Base-by-base conservation (phyloP, 805 yeast species). In the Kazachstania africana region DNA sequence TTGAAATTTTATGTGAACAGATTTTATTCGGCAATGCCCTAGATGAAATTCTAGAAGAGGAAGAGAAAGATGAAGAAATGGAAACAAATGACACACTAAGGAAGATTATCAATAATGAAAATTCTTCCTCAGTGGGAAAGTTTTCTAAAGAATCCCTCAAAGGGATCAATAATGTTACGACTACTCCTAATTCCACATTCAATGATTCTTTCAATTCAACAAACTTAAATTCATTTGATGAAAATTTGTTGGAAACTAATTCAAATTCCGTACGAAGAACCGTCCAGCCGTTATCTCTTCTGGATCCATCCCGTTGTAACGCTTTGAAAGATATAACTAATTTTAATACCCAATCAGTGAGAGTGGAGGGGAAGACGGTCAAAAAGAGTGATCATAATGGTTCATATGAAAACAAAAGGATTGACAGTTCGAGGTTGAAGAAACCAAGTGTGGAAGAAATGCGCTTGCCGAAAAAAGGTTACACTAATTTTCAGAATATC, bases 1-100 rank as follows among this genome's bases (percentile, higher is more conserved):
- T 55, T 31, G 54, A 48, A 20, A 31, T 36, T n/a, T 30, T 53
- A n/a, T 50, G 57, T 34, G 52, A 53, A 24, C 49, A 50, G 26
- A 42, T 53, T 10, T 28, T 55, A 9, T 52, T 50, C 36, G 52
- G 54, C 4, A 39, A 44, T 14, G 53, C 42, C 1, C 31, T 51
- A 10, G 48, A 43, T 18, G 44, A 42, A 18, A 50, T 47, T 24
- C 20, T 44, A 10, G 54, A 45, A 27, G 55, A 49, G 26, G 46
- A 41, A 28, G 45, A 42, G 20, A 40, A 38, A 22, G 37, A 26
- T 4, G 32, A 34, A 12, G 28, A 16, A 17, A 6, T 20, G 4
- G 6, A n/a, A 16, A 13, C 5, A 12, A 12, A 28, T 13, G 6
- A 6, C 9, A 19, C 22, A 19, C 10, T 19, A 8, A 8, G 9